These are phyloP conservation scores for Bretschneidera sinensis DNA, from an alignment of 345 rosid species.

Conservation along the genomic window DNA sequence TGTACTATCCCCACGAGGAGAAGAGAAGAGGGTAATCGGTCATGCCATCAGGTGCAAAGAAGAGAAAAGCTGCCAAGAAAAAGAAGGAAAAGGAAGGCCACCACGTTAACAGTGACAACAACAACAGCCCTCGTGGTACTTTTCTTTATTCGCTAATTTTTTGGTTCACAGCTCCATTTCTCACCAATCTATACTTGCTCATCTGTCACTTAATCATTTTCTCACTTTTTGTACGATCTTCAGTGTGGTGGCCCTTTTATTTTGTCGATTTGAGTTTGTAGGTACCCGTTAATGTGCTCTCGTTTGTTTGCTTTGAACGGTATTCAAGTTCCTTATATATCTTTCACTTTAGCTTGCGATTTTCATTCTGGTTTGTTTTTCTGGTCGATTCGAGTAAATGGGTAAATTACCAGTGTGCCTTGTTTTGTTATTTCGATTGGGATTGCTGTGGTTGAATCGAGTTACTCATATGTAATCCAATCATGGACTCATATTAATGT, in stretches of 20 bases:
- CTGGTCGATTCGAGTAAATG: too few relatives aligned
- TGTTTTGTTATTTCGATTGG: too few relatives aligned
- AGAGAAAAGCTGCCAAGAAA: conserved; percentile 90
- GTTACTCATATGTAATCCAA: too few relatives aligned
- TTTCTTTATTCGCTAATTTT: too few relatives aligned
- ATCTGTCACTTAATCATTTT: conserved; percentile 31
- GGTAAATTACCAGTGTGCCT: too few relatives aligned
- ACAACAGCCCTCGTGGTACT: conserved; percentile 34
- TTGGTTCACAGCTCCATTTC: neutral
- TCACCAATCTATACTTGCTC: conserved; percentile 5
- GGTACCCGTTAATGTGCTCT: neutral
- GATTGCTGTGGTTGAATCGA: too few relatives aligned
- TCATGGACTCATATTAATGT: too few relatives aligned
- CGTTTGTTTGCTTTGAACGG: conserved; percentile 2
- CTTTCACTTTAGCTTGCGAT: conserved; percentile 4
- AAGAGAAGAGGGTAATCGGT: conserved; percentile 14
- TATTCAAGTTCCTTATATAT: neutral
- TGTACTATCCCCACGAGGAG: neutral
- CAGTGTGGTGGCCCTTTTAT: neutral
- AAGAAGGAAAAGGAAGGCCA: conserved; percentile 53
- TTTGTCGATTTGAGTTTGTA: conserved; percentile 7
- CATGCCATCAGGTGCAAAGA: conserved; percentile 91
- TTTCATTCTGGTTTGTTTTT: conserved; percentile 16
- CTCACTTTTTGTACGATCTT: conserved; percentile 5
- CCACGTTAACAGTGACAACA: conserved; percentile 31